Evolutionary conservation across 805 yeast species (phyloP), one percentile per base, ranked within the genome.

Genomic region (Crinitomyces ghanaensis): DNA sequence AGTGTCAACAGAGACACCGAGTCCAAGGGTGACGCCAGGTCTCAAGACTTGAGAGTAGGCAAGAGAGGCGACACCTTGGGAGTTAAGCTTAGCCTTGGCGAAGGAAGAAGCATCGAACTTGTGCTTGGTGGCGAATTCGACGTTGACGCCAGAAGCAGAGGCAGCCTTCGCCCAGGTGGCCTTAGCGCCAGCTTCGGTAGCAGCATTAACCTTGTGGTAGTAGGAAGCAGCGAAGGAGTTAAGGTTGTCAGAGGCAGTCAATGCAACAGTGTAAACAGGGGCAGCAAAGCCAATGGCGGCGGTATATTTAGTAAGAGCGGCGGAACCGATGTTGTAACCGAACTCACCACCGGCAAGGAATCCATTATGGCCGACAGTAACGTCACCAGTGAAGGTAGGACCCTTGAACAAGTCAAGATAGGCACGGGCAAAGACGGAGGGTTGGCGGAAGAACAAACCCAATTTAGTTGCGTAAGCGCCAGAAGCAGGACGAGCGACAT

Each of bases 121-220:
- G 75, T 88, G 88, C 74, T 84, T 88, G 62, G 95, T 75, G 52
- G 95, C 97, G 46, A 86, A 80, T 72, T 91, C 98, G 54, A 91
- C 76, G 55, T 79, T 83, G 52, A 86, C 95, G 56, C 74, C 77
- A 60, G 77, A 52, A 26, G 81, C 71, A 48, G 85, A 73, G 32
- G 79, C 61, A 30, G 73, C 59, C 62, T 74, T 71, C 44, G 94
- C 76, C 76, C 88, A 83, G 48, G 91, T 77, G 54, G 95, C 95
- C 72, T 82, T 86, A 56, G 96, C 94, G 69, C 96, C 98, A 53
- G 85, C 94, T 74, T 91, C 95, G 51, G 88, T 83, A 51, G 68
- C 63, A 47, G 93, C 82, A 51, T 85, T 74, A 44, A 91, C 93
- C 65, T 74, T 80, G 78, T 91, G 96, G 84, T 76, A 91, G 77